Percentiles rank a stretch among this genome's conserved stretches.
phyloP scores from a whole-genome alignment of 805 yeast species.

The Sporopachydermia lactativora region DNA sequence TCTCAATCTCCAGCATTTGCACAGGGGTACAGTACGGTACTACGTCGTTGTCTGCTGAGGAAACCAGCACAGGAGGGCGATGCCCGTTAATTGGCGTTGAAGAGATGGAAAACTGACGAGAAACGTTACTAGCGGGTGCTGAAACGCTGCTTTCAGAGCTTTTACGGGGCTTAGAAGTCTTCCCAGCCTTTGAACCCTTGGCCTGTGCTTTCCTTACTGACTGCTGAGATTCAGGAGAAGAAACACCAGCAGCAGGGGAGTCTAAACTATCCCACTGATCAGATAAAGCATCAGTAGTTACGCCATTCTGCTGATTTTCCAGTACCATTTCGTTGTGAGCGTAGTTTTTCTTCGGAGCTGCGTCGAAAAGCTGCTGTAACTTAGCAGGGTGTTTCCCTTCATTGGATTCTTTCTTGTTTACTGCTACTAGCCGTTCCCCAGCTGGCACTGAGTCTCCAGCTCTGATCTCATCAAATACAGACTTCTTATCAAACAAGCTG shows the following conservation, averaged over 20 bases:
- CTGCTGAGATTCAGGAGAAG: constrained; percentile 6
- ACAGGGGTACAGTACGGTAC: constrained; percentile 61
- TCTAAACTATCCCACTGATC: constrained; percentile 41
- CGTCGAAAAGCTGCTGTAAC: constrained; percentile 8
- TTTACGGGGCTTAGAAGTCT: no score
- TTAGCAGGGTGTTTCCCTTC: constrained; percentile 5
- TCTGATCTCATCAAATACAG: constrained; percentile 67
- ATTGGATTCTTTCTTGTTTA: constrained; percentile 36
- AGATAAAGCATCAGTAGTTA: constrained; percentile 3
- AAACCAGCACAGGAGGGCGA: constrained; percentile 8
- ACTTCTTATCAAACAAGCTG: constrained; percentile 65
- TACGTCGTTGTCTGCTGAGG: constrained; percentile 13
- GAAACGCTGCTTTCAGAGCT: constrained; percentile 7
- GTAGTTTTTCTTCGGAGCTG: constrained; percentile 32
- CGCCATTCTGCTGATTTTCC: constrained; percentile 20
- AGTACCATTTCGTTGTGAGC: constrained; percentile 68
- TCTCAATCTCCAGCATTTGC: constrained; percentile 65
- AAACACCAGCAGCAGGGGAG: constrained; percentile 7
- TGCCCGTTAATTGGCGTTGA: constrained; percentile 6
- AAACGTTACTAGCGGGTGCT: constrained; percentile 9
- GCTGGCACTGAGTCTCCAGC: constrained; percentile 47
- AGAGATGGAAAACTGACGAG: constrained; percentile 2
- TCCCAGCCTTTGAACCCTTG: constrained; percentile 11
- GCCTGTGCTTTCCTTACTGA: constrained; percentile 7
- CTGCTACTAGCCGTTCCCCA: constrained; percentile 55